Conservation (phyloP, 371 early-diverging fungal species). For the Mycotypha africana region DNA sequence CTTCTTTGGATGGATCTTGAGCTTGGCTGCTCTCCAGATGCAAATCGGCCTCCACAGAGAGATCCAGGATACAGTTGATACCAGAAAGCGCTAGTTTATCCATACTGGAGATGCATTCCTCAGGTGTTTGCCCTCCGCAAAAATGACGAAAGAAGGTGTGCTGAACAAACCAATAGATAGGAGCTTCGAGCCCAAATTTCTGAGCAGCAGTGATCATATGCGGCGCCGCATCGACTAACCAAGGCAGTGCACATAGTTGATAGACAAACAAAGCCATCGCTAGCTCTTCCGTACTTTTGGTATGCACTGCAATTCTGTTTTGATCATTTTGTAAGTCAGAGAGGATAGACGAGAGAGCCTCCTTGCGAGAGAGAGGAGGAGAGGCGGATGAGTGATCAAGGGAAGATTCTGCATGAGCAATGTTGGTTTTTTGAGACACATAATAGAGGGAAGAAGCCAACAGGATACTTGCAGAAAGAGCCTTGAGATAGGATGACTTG, state of each 20-base stretch:
- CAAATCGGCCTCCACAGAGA: constrained; percentile 82
- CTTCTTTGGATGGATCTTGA: constrained; percentile 16
- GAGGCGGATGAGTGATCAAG: too few species aligned
- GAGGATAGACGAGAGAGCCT: too few species aligned
- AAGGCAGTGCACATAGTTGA: constrained; percentile 30
- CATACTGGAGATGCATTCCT: constrained; percentile 79
- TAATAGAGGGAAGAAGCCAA: too few species aligned
- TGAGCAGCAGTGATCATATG: constrained; percentile 52
- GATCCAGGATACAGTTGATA: constrained; percentile 83
- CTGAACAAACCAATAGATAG: constrained; percentile 68
- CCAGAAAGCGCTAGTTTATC: constrained; percentile 50
- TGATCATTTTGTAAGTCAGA: too few species aligned
- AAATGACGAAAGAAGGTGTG: constrained; percentile 88
- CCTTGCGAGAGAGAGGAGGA: too few species aligned
- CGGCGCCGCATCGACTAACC: constrained; percentile 37
- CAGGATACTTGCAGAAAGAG: too few species aligned
- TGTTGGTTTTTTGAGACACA: too few species aligned
- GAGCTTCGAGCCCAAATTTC: constrained; percentile 46
- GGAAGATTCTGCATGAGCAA: too few species aligned
- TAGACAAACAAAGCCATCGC: constrained; percentile 30
- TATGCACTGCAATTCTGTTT: constrained; percentile 44
- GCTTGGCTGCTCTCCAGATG: constrained; percentile 38
- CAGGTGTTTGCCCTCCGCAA: constrained; percentile 85
- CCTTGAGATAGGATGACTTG: too few species aligned
- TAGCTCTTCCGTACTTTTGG: constrained; percentile 40